Percentiles rank a stretch among this genome's conserved stretches.
Conservation (phyloP, 192 early-diverging fungal genomes). For the Gamsiella multidivaricata region DNA sequence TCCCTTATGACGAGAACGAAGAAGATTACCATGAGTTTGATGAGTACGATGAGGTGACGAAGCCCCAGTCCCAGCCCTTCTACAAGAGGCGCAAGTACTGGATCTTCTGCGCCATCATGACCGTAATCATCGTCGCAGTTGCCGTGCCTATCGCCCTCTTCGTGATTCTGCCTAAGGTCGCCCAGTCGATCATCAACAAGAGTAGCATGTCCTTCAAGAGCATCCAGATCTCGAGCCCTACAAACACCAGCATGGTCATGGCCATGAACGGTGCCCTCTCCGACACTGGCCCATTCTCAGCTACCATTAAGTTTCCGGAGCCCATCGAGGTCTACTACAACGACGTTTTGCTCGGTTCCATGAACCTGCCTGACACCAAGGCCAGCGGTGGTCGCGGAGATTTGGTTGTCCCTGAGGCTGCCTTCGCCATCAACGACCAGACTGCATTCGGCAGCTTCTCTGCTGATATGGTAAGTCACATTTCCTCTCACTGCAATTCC, state of each 20-base stretch:
- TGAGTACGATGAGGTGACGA: conserved; percentile 50
- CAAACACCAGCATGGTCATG: conserved; percentile 42
- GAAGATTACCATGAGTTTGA: conserved; percentile 55
- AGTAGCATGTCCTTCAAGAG: conserved; percentile 48
- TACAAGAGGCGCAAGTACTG: conserved; percentile 65
- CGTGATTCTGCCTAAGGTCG: conserved; percentile 66
- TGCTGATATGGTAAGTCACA: conserved; percentile 43
- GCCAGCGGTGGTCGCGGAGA: conserved; percentile 60
- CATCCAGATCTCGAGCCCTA: conserved; percentile 53
- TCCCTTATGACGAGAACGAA: conserved; percentile 49
- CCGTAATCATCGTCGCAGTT: conserved; percentile 58
- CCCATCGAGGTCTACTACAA: conserved; percentile 63
- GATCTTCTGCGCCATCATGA: conserved; percentile 63
- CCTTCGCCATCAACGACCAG: conserved; percentile 54
- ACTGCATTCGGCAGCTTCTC: conserved; percentile 58
- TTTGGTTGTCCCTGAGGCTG: conserved; percentile 26
- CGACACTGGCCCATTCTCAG: conserved; percentile 62
- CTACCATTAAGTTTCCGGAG: conserved; percentile 59
- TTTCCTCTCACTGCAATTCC: background rate
- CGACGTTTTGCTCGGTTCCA: conserved; percentile 50
- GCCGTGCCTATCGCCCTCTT: conserved; percentile 61
- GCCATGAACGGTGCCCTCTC: conserved; percentile 32
- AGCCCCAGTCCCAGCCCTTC: conserved; percentile 54
- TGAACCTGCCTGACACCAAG: conserved; percentile 47
- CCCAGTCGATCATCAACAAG: conserved; percentile 60